Base-by-base conservation (phyloP, 768 basidiomycete species). In the Leccinum longicurvipes region DNA sequence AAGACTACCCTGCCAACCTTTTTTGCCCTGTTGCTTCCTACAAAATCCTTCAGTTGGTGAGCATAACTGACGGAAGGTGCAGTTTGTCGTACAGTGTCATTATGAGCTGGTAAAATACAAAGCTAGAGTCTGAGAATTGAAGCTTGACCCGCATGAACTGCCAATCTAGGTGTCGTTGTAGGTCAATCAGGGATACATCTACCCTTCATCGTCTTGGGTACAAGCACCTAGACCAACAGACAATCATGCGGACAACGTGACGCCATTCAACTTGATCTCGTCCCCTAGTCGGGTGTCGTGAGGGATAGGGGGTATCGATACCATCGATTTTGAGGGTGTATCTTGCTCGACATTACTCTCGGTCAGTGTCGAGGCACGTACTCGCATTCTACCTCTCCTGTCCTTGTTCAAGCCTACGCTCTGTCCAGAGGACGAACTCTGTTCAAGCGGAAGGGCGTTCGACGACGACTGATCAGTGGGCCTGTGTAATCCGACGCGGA, bases 401-500 rank as follows among this genome's bases (percentile, higher is more conserved):
- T 61, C 61, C 10, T 11, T n/a, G 3, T 12, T 21, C 11, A 25
- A 5, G 17, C 15, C 12, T 19, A 10, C 39, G 6, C 39, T 41
- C 31, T 28, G 6, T 0, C 6, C 2, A 19, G 39, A 41, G 19
- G 49, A 24, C 2, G 47, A 32, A 0, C 23, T 12, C n/a, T 25
- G 31, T 21, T n/a, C 48, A 7, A 42, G 7, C 3, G 48, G 32
- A 42, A 41, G n/a, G 8, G 15, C 4, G 4, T 28, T 39, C 8
- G 42, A 19, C 8, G 42, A 19, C 8, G 12, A 6, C 9, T 36
- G 50, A n/a, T 12, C 36, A 6, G 36, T 29, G 36, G 53, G 56
- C 46, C 29, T 50, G 19, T 56, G 41, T 27, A 69, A 14, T 1
- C 69, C 73, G 32, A 75, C 63, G 32, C 75, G 76, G 23, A 77